phyloP scores from a whole-genome alignment of 352 stramenopile genomes.

The Globisporangium parvum region DNA sequence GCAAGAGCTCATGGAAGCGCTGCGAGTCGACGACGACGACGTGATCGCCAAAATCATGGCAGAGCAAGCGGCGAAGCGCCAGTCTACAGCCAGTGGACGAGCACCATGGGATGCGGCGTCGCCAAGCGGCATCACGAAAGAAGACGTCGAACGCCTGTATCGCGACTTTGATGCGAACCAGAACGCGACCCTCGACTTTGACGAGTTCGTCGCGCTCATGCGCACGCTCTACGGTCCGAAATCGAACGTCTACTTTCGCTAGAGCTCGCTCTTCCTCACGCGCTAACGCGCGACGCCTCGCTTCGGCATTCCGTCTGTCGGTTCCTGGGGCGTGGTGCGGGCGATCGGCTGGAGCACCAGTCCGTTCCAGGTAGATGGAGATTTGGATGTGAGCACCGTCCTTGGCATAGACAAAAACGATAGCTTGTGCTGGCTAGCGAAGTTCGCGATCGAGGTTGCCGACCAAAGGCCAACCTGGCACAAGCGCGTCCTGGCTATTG shows the following conservation, averaged over 20 bases:
- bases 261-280: not conserved
- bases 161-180: conserved; percentile 42
- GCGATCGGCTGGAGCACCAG: no score
- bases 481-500: no score
- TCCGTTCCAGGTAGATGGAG: no score
- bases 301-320: no score
- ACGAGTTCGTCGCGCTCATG: conserved; percentile 68
- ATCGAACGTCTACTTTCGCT: conserved; percentile 15
- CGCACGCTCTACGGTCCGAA: conserved; percentile 32
- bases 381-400: no score
- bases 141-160: conserved; percentile 54
- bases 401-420: no score
- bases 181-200: conserved; percentile 52
- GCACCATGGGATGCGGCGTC: not conserved
- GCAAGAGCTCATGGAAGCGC: conserved; percentile 66
- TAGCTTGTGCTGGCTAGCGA: no score
- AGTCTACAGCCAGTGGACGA: not conserved
- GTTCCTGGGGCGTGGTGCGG: no score
- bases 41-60: conserved; percentile 35
- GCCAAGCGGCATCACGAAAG: conserved; percentile 42
- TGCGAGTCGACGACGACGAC: conserved; percentile 66
- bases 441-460: no score
- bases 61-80: conserved; percentile 19
- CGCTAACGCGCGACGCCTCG: no score
- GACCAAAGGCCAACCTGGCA: no score